phyloP scores from a whole-genome alignment of 164 flowering plant species.

The Sedum album region DNA sequence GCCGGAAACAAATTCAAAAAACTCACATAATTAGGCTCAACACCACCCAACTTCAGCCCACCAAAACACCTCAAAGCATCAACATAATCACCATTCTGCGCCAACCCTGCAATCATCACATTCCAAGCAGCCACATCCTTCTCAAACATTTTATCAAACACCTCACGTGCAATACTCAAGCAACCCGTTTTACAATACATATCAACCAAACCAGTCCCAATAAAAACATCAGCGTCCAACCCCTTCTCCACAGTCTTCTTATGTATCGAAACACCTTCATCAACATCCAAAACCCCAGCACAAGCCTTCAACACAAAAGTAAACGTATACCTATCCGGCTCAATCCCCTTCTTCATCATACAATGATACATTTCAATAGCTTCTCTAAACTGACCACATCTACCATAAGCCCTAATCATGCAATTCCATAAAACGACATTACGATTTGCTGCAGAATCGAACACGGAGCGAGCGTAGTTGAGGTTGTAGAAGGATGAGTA shows the following conservation, averaged over 20 bases:
- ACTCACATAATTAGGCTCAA: constrained; percentile 43
- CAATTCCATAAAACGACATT: constrained; percentile 39
- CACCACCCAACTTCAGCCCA: constrained; percentile 34
- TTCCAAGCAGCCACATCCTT: constrained; percentile 58
- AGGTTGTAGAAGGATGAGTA: constrained; percentile 34
- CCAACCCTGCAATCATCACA: constrained; percentile 53
- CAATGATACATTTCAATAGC: constrained; percentile 35
- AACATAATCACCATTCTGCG: constrained; percentile 30
- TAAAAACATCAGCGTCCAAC: constrained; percentile 42
- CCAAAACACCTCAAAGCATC: constrained; percentile 38
- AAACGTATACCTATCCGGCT: constrained; percentile 60
- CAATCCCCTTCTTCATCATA: constrained; percentile 28
- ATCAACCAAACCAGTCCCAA: constrained; percentile 53
- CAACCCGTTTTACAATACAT: constrained; percentile 58
- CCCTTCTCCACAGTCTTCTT: constrained; percentile 21
- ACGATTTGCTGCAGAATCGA: constrained; percentile 36
- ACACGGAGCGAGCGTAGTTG: constrained; percentile 29
- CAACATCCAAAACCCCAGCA: constrained; percentile 28
- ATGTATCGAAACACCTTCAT: constrained; percentile 39
- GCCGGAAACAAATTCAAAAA: constrained; percentile 65
- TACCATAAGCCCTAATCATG: constrained; percentile 54
- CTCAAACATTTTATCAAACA: constrained; percentile 47
- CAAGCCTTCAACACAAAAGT: constrained; percentile 69
- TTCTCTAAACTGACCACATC: constrained; percentile 20
- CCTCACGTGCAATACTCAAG: constrained; percentile 24